Conservation (phyloP, 148 eudicot species). For the Rhododendron ovatum region DNA sequence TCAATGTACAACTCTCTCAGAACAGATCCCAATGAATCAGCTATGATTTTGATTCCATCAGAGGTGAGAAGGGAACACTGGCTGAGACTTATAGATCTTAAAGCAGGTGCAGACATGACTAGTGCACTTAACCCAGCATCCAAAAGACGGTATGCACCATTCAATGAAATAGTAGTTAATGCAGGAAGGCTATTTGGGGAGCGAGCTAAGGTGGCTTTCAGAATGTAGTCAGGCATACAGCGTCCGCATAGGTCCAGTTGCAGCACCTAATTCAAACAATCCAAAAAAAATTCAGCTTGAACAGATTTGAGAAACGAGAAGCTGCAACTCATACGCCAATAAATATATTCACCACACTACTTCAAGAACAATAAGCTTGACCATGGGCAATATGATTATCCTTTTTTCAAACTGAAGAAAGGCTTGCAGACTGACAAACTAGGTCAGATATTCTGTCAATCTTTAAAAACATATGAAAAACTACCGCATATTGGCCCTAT, state of each 20-base stretch:
- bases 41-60: conserved; percentile 48
- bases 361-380: neutral
- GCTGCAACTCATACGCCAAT: neutral
- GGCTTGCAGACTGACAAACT: neutral
- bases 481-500: neutral
- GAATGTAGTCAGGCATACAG: conserved; percentile 73
- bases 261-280: conserved; percentile 54
- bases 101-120: conserved; percentile 58
- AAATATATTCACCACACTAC: neutral
- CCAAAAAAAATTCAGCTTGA: neutral
- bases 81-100: conserved; percentile 75
- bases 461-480: neutral
- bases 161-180: conserved; percentile 67
- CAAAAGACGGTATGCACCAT: conserved; percentile 88
- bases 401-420: neutral
- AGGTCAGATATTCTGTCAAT: neutral
- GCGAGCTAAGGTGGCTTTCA: conserved; percentile 36
- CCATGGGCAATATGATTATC: neutral
- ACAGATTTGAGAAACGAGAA: neutral
- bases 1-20: conserved; percentile 73
- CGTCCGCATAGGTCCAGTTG: conserved; percentile 90
- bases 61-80: conserved; percentile 80
- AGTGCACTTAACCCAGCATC: conserved; percentile 68
- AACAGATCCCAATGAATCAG: conserved; percentile 54
- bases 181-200: conserved; percentile 46